phyloP scores from a whole-genome alignment of 805 yeast species.

The Clavispora vitiphila region DNA sequence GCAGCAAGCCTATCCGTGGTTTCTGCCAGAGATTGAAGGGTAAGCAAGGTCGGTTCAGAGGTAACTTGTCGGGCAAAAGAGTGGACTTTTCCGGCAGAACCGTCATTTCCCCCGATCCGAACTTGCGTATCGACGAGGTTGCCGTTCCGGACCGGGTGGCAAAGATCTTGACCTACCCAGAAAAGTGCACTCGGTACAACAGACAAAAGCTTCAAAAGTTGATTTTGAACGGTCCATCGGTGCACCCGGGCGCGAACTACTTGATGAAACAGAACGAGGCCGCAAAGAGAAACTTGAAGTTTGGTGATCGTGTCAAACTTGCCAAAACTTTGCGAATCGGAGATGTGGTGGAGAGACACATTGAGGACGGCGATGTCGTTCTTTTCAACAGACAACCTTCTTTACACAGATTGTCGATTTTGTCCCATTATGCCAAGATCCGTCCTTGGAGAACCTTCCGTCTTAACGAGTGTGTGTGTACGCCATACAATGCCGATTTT shows the following conservation, averaged over 20 bases:
- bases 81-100: slow-evolving; percentile 98
- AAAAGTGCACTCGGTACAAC: slow-evolving; percentile 86
- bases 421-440: slow-evolving; percentile 92
- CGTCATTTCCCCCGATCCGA: slow-evolving; percentile 98
- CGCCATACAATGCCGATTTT: slow-evolving; percentile 98
- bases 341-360: slow-evolving; percentile 92
- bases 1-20: slow-evolving; percentile 81
- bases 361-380: slow-evolving; percentile 96
- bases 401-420: slow-evolving; percentile 85
- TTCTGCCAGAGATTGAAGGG: slow-evolving; percentile 97
- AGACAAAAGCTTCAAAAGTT: slow-evolving; percentile 68
- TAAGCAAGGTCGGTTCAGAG: slow-evolving; percentile 98
- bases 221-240: slow-evolving; percentile 77
- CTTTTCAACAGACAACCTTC: slow-evolving; percentile 98
- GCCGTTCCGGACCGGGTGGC: slow-evolving; percentile 98
- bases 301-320: slow-evolving; percentile 75
- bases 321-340: slow-evolving; percentile 79
- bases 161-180: slow-evolving; percentile 92
- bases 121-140: slow-evolving; percentile 89
- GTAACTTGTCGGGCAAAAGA: slow-evolving; percentile 95
- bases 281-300: slow-evolving; percentile 82
- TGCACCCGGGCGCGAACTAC: slow-evolving; percentile 96
- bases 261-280: slow-evolving; percentile 76
- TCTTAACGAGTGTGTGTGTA: slow-evolving; percentile 96
- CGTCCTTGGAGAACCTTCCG: slow-evolving; percentile 98